Evolutionary conservation across 2,329 filamentous ascomycete species (phyloP).

Genomic region (Botrytis sinoallii): DNA sequence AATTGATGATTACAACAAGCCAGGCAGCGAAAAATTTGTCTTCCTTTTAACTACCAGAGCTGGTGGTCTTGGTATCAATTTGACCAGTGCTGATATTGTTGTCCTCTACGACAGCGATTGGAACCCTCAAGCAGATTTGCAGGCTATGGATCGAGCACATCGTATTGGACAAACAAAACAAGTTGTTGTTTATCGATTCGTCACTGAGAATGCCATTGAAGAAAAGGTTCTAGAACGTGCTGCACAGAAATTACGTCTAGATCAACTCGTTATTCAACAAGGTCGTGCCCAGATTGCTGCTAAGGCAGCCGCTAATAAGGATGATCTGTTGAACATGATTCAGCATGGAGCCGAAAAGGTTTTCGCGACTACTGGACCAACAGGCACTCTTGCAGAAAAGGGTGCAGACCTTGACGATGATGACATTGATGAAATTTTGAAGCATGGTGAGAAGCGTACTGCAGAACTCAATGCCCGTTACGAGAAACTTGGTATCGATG

Average conservation of each 20-base stretch:
- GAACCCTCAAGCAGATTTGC: constrained; percentile 97
- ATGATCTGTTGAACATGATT: constrained; percentile 96
- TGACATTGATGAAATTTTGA: constrained; percentile 85
- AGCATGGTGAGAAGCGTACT: constrained; percentile 82
- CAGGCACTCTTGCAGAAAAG: constrained; percentile 57
- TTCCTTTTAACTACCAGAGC: constrained; percentile 94
- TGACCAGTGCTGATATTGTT: constrained; percentile 93
- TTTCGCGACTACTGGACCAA: constrained; percentile 70
- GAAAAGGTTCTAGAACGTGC: constrained; percentile 97
- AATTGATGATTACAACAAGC: constrained; percentile 98
- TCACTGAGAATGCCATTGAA: constrained; percentile 97
- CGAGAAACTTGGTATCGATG: constrained; percentile 94
- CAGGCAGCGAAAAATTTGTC: constrained; percentile 91
- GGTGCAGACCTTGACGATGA: constrained; percentile 71
- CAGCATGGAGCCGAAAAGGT: constrained; percentile 97
- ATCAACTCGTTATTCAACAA: constrained; percentile 97
- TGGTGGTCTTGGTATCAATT: constrained; percentile 93
- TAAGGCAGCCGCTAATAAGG: constrained; percentile 91
- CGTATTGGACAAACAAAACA: constrained; percentile 99
- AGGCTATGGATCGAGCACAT: constrained; percentile 98
- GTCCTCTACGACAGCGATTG: constrained; percentile 97
- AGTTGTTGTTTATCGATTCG: constrained; percentile 92
- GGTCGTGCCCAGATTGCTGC: constrained; percentile 86
- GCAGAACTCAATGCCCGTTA: constrained; percentile 90
- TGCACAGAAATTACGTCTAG: constrained; percentile 91